Evolutionary conservation across 805 yeast genomes (phyloP), one percentile per base, ranked within the genome.

Genomic region (Schwanniomyces yamadae): DNA sequence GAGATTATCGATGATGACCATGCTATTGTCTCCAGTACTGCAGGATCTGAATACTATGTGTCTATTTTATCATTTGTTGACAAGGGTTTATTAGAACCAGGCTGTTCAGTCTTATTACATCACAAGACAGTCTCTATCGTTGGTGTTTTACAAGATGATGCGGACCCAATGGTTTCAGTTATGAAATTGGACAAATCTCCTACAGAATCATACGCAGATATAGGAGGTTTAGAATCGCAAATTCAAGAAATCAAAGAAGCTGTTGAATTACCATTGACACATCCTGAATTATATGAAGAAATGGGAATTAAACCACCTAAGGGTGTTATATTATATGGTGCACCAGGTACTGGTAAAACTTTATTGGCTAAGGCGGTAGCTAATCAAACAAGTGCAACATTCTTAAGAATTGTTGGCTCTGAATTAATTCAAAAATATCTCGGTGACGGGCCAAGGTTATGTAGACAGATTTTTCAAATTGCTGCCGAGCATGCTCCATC

Each of bases 281-380:
- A 91, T 63, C 98, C 98, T 0, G 98, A 91, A 61, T 70, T 91
- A 51, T 91, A 90, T 63, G 96, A 93, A 67, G 97, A 90, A 63
- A 90, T 91, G 97, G 98, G 98, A 52, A 91, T 91, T 54, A 89
- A 90, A 56, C 98, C 97, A 9, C 98, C 98, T 35, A 91, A 91
- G 68, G 98, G 98, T 68, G 98, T 91, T 34, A 90, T 91, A 50
- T 72, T 91, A 40, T 91, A 91, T 58, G 98, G 98, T 55, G 95
- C 97, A 0, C 98, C 98, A 23, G 98, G 98, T 63, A 91, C 98
- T 3, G 98, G 98, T 52, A 91, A 91, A 62, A 91, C 98, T 1
- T 69, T 91, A 40, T 73, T 91, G 49, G 98, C 98, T 10, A 91
- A 90, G 62, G 99, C 99, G 0, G 99, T 93, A 31, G 99, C 99